Base-by-base conservation (phyloP, 768 basidiomycete genomes). In the Candolleomyces aberdarensis region DNA sequence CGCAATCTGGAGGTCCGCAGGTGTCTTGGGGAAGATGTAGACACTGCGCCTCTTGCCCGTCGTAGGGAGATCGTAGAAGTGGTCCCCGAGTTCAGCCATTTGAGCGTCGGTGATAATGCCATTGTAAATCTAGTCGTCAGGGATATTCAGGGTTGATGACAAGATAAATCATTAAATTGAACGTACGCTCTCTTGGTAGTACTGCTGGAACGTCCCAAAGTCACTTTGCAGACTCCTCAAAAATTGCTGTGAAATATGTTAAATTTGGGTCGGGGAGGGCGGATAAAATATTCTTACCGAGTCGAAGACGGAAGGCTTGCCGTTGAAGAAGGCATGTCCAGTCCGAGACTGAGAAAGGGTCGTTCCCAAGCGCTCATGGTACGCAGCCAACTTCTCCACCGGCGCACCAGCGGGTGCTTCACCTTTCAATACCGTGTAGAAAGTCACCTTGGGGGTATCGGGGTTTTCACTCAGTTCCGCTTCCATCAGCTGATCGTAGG, bases 21-120 rank as follows among this genome's bases (percentile, higher is more conserved):
- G 77, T 3, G 78, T 74, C 8, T 76, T 67, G 0, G 88, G 85
- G 66, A 86, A 84, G 57, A 98, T 86, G 68, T 90, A 85, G 29
- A 74, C 77, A 72, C 94, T 98, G n/a, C 97, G 76, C 11, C 88
- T 81, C 58, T 80, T 76, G 46, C 79, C 78, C 0, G 92, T 86
- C 0, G 83, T 84, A 0, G 95, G 91, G 6, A 95, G 81, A 66
- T 96, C 93, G 69, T 96, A 98, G 76, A 98, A 98, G 74, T 91
- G 94, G 14, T 80, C 88, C 32, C 83, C 74, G 57, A 92, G 81
- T 36, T 80, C 77, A 6, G 75, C 75, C 8, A 72, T 72, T 44
- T 79, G 73, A 1, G 78, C 79, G 49, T 91, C 86, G 9, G 80
- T 79, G 17, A 94, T 68, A 39, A 75, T 72, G 6, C 85, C 83